These are phyloP conservation scores for Zygoascus flipseniorum DNA, from an alignment of 805 yeast genomes.

Conservation along the genomic window DNA sequence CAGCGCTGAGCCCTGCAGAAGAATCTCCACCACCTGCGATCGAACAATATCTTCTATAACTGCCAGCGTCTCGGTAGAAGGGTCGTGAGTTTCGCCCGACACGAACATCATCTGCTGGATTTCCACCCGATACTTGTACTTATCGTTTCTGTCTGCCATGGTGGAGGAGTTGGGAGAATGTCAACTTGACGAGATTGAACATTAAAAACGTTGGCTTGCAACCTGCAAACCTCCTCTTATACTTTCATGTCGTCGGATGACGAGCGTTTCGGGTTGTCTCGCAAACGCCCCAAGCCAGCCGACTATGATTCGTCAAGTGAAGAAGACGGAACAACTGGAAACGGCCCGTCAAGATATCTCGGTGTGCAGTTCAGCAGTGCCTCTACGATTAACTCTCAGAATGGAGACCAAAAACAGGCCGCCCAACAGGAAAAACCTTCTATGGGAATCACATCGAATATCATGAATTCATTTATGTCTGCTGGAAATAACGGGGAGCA, in stretches of 20 bases:
- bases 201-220: neutral
- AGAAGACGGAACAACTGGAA: neutral
- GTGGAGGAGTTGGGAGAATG: neutral
- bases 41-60: slow-evolving; percentile 90
- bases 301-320: neutral
- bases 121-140: slow-evolving; percentile 75
- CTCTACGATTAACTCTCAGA: neutral
- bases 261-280: neutral
- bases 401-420: neutral
- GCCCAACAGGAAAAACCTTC: neutral
- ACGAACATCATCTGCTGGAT: slow-evolving; percentile 99
- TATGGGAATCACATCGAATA: neutral
- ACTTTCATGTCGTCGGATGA: neutral
- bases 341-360: neutral
- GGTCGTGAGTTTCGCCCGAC: slow-evolving; percentile 88
- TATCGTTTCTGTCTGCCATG: slow-evolving; percentile 9
- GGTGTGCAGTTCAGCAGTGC: neutral
- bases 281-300: neutral
- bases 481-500: neutral
- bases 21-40: slow-evolving; percentile 85
- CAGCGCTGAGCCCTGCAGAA: slow-evolving; percentile 65
- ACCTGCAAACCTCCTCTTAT: neutral
- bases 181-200: neutral
- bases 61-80: slow-evolving; percentile 87
- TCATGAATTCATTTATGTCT: neutral